Base-by-base conservation (phyloP, 345 rosid genomes). In the Ceriops zippeliana region DNA sequence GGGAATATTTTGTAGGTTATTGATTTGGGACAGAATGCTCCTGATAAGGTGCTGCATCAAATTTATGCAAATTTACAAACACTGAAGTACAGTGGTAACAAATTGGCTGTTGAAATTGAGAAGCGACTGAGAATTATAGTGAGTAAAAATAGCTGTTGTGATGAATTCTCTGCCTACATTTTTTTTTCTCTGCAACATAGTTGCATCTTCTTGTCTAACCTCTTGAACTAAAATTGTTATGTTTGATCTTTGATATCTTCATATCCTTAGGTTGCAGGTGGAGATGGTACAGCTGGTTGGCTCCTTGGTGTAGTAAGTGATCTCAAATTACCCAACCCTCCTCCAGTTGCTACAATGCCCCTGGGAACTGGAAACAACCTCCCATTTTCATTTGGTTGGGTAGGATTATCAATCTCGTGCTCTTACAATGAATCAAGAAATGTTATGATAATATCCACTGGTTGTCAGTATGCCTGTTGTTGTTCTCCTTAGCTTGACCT, bases 221-320 rank as follows among this genome's bases (percentile, higher is more conserved):
- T 38, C 16, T 11, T 38, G 47, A 9, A 38, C 16, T 10, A 38
- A 38, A 11, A 38, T 11, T 54, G 22, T 22, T n/a, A 54, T n/a
- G 2, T 54, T 54, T 54, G 0, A 6, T 63, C 42, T 75, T 71
- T 75, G 65, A 67, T 65, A 15, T 35, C 26, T 61, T 56, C 51
- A 51, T 31, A 26, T 71, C 26, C 46, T 77, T 70, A 89, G 95
- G 91, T 86, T 79, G 95, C 89, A 13, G 95, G 91, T 24, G 91
- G 91, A 52, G 95, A 89, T 78, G 91, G 95, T 65, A 89, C 95
- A 5, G 91, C 91, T 21, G 74, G 91, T 69, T 89, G 91, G 95
- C 81, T 89, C 52, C 89, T 89, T 31, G 91, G 95, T 52, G 91
- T 89, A 30, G 79, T 89, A 72, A 79, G 82, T 59, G 91, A 89